phyloP scores from a whole-genome alignment of 441 rosid genomes.

The Populus hybrid region DNA sequence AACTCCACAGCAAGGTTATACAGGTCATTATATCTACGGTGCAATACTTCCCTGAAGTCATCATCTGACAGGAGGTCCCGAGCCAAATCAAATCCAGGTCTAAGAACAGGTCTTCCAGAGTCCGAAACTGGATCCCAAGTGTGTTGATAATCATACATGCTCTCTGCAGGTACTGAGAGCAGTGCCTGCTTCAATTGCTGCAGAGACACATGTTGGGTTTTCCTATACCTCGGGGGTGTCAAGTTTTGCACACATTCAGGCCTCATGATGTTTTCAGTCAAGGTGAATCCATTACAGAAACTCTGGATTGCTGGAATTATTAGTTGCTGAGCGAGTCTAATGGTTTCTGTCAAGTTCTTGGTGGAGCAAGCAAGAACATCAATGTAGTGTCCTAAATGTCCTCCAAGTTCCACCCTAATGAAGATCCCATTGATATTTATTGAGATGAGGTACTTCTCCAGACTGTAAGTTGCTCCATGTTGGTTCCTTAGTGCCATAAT shows the following conservation, averaged over 20 bases:
- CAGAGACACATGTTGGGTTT: slow-evolving; percentile 57
- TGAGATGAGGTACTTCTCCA: slow-evolving; percentile 74
- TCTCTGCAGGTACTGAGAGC: slow-evolving; percentile 82
- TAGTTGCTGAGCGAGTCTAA: slow-evolving; percentile 69
- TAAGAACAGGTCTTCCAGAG: slow-evolving; percentile 55
- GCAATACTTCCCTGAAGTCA: slow-evolving; percentile 87
- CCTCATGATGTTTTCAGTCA: slow-evolving; percentile 71
- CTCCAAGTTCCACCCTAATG: slow-evolving; percentile 88
- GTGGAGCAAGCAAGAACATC: slow-evolving; percentile 91
- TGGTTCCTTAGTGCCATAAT: slow-evolving; percentile 73
- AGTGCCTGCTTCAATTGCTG: slow-evolving; percentile 76
- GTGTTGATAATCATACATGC: slow-evolving; percentile 93
- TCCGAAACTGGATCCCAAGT: slow-evolving; percentile 74
- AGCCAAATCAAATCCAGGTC: slow-evolving; percentile 76
- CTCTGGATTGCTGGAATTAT: slow-evolving; percentile 78
- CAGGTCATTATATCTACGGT: slow-evolving; percentile 76
- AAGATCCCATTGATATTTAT: slow-evolving; percentile 75
- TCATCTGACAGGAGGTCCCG: slow-evolving; percentile 89
- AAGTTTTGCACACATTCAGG: slow-evolving; percentile 76
- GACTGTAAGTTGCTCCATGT: slow-evolving; percentile 78
- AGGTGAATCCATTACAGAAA: slow-evolving; percentile 73
- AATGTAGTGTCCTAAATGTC: slow-evolving; percentile 77
- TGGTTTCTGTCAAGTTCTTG: slow-evolving; percentile 82
- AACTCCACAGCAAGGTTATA: slow-evolving; percentile 82
- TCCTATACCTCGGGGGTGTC: slow-evolving; percentile 76